Evolutionary conservation across 805 yeast genomes (phyloP), one percentile per base, ranked within the genome.

Genomic region (Suhomyces sp.): DNA sequence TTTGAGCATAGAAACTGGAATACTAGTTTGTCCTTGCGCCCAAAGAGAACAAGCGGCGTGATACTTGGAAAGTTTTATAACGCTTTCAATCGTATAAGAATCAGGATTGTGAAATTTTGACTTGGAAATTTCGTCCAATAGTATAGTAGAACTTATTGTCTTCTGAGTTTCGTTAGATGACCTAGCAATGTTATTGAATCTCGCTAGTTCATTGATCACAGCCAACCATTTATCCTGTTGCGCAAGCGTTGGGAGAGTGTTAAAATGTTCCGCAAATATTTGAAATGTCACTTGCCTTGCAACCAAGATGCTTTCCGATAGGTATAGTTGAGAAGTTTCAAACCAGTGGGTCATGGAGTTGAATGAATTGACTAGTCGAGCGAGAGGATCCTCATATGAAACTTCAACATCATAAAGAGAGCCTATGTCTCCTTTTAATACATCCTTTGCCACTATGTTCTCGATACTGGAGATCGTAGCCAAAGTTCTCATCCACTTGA

Each of bases 11-110:
- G 60, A 63, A 6, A 86, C 76, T 0, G 95, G 79, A 11, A 74
- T 63, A 8, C 63, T 59, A 0, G 73, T 68, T 29, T 81, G 78
- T 0, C 78, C 77, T 36, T 76, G 76, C 0, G 60, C 57, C 95
- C 95, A 86, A 18, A 83, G 61, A 0, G 83, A 72, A 5, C 64
- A 56, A 0, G 95, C 87, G 0, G 77, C 53, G 28, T 77, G 77
- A 43, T 67, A 68, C 31, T 60, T 60, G 0, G 75, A 58, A 9
- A 51, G 36, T 14, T 32, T 41, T 31, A 48, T 19, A 43, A 52
- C 12, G 35, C 40, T 28, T 35, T 41, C 9, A n/a, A 16, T 20
- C 10, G 7, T 15, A 8, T 23, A n/a, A 11, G 8, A 6, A 23
- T 23, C 12, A n/a, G 12, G 25, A 23, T 11, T 23, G 25, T 36